A percentile compares a stretch with the other conserved stretches of the same genome.
Evolutionary conservation across 2,329 filamentous ascomycete genomes (phyloP).

Genomic region (Talaromyces marneffei): DNA sequence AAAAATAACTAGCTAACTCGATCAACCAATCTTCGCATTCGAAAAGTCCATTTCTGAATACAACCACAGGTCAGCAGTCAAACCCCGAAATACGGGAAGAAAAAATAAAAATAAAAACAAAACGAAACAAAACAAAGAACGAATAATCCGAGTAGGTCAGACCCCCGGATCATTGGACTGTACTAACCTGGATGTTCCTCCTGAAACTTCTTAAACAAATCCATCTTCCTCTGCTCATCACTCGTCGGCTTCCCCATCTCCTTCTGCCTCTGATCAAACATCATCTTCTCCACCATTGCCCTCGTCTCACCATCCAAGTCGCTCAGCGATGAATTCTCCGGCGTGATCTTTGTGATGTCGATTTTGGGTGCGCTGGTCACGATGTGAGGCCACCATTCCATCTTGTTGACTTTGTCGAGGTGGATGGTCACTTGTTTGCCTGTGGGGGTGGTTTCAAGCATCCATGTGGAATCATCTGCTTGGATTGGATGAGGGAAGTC

Average conservation of each 20-base stretch:
- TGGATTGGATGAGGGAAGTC: conserved; percentile 72
- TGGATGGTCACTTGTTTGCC: conserved; percentile 77
- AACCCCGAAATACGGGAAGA: neutral
- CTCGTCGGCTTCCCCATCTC: conserved; percentile 81
- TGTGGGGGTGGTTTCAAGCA: conserved; percentile 61
- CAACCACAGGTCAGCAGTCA: conserved; percentile 13
- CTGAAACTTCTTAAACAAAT: conserved; percentile 92
- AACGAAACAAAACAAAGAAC: too few species aligned
- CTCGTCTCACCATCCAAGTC: conserved; percentile 94
- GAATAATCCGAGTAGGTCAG: too few species aligned
- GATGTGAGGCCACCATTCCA: conserved; percentile 97
- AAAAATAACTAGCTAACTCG: neutral
- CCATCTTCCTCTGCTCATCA: conserved; percentile 91
- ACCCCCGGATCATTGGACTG: neutral
- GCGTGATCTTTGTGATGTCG: conserved; percentile 90
- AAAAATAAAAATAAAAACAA: too few species aligned
- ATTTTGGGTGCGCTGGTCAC: conserved; percentile 82
- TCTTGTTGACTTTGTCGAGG: conserved; percentile 92
- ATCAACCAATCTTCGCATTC: conserved; percentile 55
- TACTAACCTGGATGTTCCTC: conserved; percentile 56
- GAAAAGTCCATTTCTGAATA: conserved; percentile 60
- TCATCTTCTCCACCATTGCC: conserved; percentile 99
- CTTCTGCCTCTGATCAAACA: conserved; percentile 98
- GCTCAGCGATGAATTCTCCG: conserved; percentile 83
- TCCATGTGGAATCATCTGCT: conserved; percentile 92